phyloP scores from a whole-genome alignment of 2,329 filamentous ascomycete species.

The Colletotrichum tamarilloi region DNA sequence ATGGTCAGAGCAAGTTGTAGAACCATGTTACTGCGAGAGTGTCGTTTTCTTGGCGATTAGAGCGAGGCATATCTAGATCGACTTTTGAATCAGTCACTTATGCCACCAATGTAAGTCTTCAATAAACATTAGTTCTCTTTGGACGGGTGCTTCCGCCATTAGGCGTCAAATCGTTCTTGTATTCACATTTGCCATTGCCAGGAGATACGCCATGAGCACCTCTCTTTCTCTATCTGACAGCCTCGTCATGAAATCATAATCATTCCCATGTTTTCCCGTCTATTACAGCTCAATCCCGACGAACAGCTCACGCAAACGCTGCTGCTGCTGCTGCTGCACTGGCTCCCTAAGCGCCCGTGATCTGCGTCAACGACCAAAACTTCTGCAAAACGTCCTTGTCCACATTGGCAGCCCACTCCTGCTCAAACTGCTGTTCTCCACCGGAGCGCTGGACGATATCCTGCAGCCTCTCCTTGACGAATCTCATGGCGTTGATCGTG shows the following conservation, averaged over 20 bases:
- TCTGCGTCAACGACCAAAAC: slow-evolving; percentile 55
- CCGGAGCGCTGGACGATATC: slow-evolving; percentile 69
- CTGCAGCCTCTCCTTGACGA: slow-evolving; percentile 71
- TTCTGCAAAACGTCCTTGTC: slow-evolving; percentile 76
- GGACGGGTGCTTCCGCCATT: not conserved
- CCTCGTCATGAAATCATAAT: slow-evolving; percentile 30
- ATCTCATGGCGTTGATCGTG: slow-evolving; percentile 71
- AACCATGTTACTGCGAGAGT: not conserved
- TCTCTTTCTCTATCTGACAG: slow-evolving; percentile 10
- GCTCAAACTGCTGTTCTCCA: slow-evolving; percentile 73
- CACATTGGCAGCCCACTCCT: slow-evolving; percentile 78
- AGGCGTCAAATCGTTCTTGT: not conserved
- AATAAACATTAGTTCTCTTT: not conserved
- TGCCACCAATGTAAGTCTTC: not conserved
- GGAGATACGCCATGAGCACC: not conserved
- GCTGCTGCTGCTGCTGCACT: not conserved
- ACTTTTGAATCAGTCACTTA: not conserved
- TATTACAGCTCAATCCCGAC: not conserved
- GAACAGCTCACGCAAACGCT: not conserved
- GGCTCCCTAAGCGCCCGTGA: not conserved
- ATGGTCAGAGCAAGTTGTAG: slow-evolving; percentile 68
- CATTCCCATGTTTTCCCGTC: not conserved
- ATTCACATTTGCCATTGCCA: slow-evolving; percentile 3
- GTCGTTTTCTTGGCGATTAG: not conserved
- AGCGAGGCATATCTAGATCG: not conserved